Evolutionary conservation across 768 basidiomycete species (phyloP).

Genomic region (Psilocybe tampanensis): DNA sequence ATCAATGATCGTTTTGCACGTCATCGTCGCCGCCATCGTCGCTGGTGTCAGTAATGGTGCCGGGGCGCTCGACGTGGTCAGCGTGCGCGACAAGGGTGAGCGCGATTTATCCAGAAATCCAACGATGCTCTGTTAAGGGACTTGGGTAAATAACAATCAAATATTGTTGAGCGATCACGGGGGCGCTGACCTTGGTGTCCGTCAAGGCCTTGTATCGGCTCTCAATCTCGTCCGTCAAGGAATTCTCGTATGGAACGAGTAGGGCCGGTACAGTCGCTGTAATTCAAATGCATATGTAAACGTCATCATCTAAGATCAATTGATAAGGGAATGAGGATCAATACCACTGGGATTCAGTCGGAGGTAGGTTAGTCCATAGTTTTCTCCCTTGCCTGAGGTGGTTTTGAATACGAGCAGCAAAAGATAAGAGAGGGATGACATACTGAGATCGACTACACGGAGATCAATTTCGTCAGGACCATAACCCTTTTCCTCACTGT

Average conservation of each 20-base stretch:
- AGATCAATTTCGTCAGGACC: constrained; percentile 73
- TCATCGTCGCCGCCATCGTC: constrained; percentile 69
- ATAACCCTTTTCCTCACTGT: constrained; percentile 81
- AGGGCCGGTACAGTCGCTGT: constrained; percentile 80
- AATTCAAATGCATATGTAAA: constrained; percentile 1
- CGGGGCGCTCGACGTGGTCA: constrained; percentile 71
- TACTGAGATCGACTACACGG: constrained; percentile 64
- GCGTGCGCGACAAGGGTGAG: constrained; percentile 63
- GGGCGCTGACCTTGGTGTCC: constrained; percentile 63
- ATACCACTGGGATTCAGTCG: constrained; percentile 78
- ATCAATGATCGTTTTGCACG: constrained; percentile 54
- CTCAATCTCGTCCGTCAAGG: constrained; percentile 68
- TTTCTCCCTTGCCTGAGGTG: constrained; percentile 70
- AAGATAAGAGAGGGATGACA: constrained; percentile 30
- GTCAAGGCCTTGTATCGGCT: constrained; percentile 81
- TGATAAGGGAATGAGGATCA: constrained; percentile 6
- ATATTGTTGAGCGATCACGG: background rate
- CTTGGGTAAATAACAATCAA: background rate
- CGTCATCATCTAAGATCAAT: background rate
- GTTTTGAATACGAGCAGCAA: background rate
- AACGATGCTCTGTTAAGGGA: constrained; percentile 57
- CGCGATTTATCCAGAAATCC: constrained; percentile 86
- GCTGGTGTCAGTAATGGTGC: constrained; percentile 80
- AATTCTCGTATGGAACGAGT: constrained; percentile 81
- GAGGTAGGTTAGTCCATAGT: constrained; percentile 73